Base-by-base conservation (phyloP, 306 rosid species). In the Begonia masoniana region DNA sequence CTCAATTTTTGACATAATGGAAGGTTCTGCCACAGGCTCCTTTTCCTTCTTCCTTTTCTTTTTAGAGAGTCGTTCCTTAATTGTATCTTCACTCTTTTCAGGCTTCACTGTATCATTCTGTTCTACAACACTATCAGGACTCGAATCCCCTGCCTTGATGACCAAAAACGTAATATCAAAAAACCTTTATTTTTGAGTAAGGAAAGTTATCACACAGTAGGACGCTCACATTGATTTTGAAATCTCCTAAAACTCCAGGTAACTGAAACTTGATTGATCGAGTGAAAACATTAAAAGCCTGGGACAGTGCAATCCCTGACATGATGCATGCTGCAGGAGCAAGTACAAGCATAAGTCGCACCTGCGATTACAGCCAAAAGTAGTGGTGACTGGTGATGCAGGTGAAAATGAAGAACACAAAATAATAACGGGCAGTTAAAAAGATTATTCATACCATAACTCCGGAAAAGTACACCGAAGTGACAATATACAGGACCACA, bases 261-360 rank as follows among this genome's bases (percentile, higher is more conserved):
- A 83, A 60, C 84, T 92, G 99, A 71, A 86, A 80, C 78, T 92
- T 92, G 36, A 92, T 77, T 67, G 99, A 92, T 54, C 83, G 70
- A 39, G 99, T 83, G 64, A 92, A 81, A 71, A 86, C 88, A 58
- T 92, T 95, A 74, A 92, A 92, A 72, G 99, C 86, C 65, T 82
- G 88, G 59, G 99, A 92, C 55, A 92, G 96, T 52, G 99, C 99
- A 76, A 92, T 83, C 64, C 99, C 99, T 48, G 99, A 92, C 79
- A 82, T 19, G 68, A 92, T 92, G 74, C 99, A 92, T 47, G 99
- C 99, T 36, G 99, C 96, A 55, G 99, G 99, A 56, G 99, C 99
- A 77, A 92, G 71, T 51, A 92, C 99, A 26, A 92, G 92, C 99
- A 92, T 92, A 61, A 92, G 79, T 50, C 99, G 95, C 65, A 92